Evolutionary conservation across 176 grass and related monocot species (phyloP).

Genomic region (Eleusine coracana): DNA sequence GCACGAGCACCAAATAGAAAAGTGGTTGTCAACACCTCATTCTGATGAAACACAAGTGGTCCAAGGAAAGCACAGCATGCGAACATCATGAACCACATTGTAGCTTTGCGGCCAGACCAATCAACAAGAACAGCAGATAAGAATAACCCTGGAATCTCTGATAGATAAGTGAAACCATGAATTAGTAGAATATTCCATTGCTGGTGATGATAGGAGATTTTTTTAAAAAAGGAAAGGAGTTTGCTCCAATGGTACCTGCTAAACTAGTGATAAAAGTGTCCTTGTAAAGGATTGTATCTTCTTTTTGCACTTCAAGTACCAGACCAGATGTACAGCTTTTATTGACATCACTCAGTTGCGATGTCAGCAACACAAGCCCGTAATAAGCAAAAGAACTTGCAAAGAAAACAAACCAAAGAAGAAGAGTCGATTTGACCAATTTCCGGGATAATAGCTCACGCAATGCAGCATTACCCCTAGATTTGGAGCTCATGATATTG

Average conservation of each 20-base stretch:
- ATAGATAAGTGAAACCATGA: not conserved
- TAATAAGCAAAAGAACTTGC: slow-evolving; percentile 89
- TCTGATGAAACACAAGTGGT: slow-evolving; percentile 64
- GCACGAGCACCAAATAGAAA: slow-evolving; percentile 77
- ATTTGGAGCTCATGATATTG: slow-evolving; percentile 35
- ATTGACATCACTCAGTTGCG: slow-evolving; percentile 57
- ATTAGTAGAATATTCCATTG: not conserved
- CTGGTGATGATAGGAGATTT: not conserved
- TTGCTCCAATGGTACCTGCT: slow-evolving; percentile 49
- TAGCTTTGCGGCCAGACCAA: slow-evolving; percentile 66
- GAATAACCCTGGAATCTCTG: slow-evolving; percentile 76
- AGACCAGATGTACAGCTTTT: slow-evolving; percentile 44
- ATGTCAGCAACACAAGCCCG: slow-evolving; percentile 71
- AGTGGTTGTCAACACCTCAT: slow-evolving; percentile 54
- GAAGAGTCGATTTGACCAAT: slow-evolving; percentile 68
- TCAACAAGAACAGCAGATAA: slow-evolving; percentile 62
- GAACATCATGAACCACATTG: slow-evolving; percentile 68
- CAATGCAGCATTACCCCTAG: slow-evolving; percentile 42
- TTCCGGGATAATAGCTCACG: slow-evolving; percentile 56
- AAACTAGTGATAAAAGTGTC: slow-evolving; percentile 77
- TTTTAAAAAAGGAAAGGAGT: not conserved
- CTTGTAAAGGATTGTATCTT: slow-evolving; percentile 54
- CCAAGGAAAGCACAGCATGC: slow-evolving; percentile 54
- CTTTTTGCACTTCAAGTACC: slow-evolving; percentile 7
- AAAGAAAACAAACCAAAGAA: slow-evolving; percentile 77